A percentile compares a stretch with the other conserved stretches of the same genome.
These are phyloP conservation scores for Thielaviopsis musarum DNA, from an alignment of 2,329 filamentous ascomycete genomes.

Conservation along the genomic window DNA sequence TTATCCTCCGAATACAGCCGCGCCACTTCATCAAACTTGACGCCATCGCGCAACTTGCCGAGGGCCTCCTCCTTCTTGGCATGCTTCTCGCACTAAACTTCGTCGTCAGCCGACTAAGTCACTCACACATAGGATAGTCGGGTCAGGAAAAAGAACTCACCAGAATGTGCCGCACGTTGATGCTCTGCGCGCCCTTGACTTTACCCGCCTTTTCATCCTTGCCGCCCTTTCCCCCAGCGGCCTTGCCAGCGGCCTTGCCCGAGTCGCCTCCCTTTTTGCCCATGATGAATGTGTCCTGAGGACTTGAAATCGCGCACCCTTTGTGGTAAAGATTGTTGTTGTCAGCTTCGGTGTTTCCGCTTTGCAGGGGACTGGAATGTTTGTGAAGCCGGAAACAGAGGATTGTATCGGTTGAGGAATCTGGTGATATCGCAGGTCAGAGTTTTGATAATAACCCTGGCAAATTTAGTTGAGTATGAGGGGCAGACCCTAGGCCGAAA, in stretches of 20 bases:
- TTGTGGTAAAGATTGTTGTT: too few species aligned
- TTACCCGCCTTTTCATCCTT: constrained; percentile 26
- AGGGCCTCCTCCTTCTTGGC: constrained; percentile 62
- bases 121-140: too few species aligned
- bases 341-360: too few species aligned
- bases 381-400: too few species aligned
- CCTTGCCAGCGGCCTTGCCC: constrained; percentile 16
- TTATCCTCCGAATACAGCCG: constrained; percentile 62
- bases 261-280: constrained; percentile 8
- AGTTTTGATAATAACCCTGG: too few species aligned
- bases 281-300: not conserved
- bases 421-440: too few species aligned
- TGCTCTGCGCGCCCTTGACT: constrained; percentile 45
- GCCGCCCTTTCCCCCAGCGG: constrained; percentile 19
- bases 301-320: too few species aligned
- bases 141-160: constrained; percentile 19
- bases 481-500: too few species aligned
- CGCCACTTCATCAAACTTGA: constrained; percentile 61
- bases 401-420: too few species aligned
- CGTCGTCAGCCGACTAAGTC: not conserved
- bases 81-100: constrained; percentile 50
- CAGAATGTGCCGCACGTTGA: constrained; percentile 61
- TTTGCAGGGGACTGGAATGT: too few species aligned
- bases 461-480: too few species aligned
- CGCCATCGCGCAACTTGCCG: constrained; percentile 46